A percentile compares a stretch with the other conserved stretches of the same genome.
phyloP scores from a whole-genome alignment of 2,329 filamentous ascomycete genomes.

The Chrysosphaeria jannelii region DNA sequence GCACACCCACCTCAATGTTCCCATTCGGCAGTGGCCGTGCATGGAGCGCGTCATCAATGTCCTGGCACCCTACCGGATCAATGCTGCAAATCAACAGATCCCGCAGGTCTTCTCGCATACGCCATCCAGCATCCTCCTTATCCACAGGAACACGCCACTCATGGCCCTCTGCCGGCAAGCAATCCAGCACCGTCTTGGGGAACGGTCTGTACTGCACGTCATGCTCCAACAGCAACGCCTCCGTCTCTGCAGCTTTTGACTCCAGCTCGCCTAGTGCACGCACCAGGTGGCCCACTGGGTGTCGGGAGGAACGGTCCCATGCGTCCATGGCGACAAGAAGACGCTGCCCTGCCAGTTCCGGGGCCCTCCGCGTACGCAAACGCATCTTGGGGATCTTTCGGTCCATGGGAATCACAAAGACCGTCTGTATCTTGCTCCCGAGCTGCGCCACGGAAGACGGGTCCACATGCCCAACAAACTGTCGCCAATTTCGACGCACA shows the following conservation, averaged over 20 bases:
- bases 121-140: slow-evolving; percentile 62
- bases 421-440: slow-evolving; percentile 62
- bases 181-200: slow-evolving; percentile 82
- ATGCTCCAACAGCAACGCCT: slow-evolving; percentile 77
- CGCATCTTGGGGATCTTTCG: slow-evolving; percentile 92
- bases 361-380: slow-evolving; percentile 68
- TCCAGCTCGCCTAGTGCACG: slow-evolving; percentile 79
- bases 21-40: slow-evolving; percentile 63
- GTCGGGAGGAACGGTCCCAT: slow-evolving; percentile 80
- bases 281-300: slow-evolving; percentile 81
- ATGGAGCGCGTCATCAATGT: slow-evolving; percentile 93
- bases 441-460: slow-evolving; percentile 55
- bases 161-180: slow-evolving; percentile 69
- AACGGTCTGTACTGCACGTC: slow-evolving; percentile 96
- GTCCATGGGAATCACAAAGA: slow-evolving; percentile 94
- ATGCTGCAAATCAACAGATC: slow-evolving; percentile 86
- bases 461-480: slow-evolving; percentile 91
- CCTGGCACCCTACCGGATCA: slow-evolving; percentile 81
- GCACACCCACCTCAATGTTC: slow-evolving; percentile 85
- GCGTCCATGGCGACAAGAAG: slow-evolving; percentile 80
- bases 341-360: slow-evolving; percentile 68
- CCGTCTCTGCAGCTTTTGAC: slow-evolving; percentile 91
- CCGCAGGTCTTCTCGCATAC: slow-evolving; percentile 53
- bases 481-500: slow-evolving; percentile 87
- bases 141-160: slow-evolving; percentile 75